A percentile compares a stretch with the other conserved stretches of the same genome.
Conservation (phyloP, 495 filamentous ascomycete genomes). For the Penicillium dipodomyicola region DNA sequence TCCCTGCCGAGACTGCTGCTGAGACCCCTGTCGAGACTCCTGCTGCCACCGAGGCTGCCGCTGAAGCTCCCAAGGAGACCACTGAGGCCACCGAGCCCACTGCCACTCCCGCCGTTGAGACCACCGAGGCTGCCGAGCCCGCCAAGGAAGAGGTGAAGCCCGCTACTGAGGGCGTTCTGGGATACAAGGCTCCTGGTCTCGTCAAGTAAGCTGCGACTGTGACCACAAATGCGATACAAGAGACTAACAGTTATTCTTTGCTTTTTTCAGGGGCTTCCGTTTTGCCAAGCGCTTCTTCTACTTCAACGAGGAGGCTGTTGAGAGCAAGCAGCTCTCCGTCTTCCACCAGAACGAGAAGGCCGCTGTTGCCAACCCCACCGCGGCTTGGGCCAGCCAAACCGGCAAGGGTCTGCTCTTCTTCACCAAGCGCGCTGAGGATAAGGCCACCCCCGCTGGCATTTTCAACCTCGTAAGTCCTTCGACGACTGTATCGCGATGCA, state of each 20-base stretch:
- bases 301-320: conserved; percentile 79
- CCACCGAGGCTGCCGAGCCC: conserved; percentile 47
- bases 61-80: conserved; percentile 38
- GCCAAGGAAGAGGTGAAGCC: conserved; percentile 53
- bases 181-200: conserved; percentile 85
- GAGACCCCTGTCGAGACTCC: conserved; percentile 26
- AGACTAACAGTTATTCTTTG: conserved; percentile 16
- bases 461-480: conserved; percentile 71
- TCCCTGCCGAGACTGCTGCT: conserved; percentile 37
- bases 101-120: conserved; percentile 26
- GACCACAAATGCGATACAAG: background rate
- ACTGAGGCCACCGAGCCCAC: conserved; percentile 30
- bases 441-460: conserved; percentile 73
- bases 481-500: background rate
- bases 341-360: conserved; percentile 89
- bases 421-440: conserved; percentile 80
- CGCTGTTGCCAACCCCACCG: conserved; percentile 68
- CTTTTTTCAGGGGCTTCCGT: conserved; percentile 52
- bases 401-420: conserved; percentile 95
- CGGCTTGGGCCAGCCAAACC: conserved; percentile 86
- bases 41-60: conserved; percentile 32
- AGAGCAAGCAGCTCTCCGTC: conserved; percentile 65
- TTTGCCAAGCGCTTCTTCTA: conserved; percentile 86
- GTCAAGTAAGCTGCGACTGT: conserved; percentile 69
- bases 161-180: conserved; percentile 67